Percentiles rank a stretch among this genome's conserved stretches.
Evolutionary conservation across 495 filamentous ascomycete species (phyloP).

Genomic region (Penicillium paxilli): DNA sequence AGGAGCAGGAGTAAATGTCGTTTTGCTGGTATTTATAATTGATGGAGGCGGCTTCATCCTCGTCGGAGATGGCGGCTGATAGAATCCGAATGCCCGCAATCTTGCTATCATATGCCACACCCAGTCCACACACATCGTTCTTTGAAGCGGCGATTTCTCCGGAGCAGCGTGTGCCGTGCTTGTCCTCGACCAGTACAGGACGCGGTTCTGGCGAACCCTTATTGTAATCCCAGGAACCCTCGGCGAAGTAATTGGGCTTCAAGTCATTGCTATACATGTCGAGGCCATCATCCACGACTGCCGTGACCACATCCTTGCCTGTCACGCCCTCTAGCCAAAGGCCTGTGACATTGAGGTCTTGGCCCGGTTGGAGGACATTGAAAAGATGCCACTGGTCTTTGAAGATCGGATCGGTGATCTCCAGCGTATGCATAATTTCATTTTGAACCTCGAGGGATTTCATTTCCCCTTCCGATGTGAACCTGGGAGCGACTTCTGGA

Average conservation of each 20-base stretch:
- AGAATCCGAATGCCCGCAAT: constrained; percentile 90
- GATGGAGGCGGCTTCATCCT: constrained; percentile 88
- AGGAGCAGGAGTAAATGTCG: constrained; percentile 97
- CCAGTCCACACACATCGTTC: constrained; percentile 94
- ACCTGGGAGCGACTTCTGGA: constrained; percentile 3
- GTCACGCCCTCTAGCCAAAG: constrained; percentile 93
- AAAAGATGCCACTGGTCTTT: constrained; percentile 92
- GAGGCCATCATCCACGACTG: constrained; percentile 93
- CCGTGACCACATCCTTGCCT: constrained; percentile 82
- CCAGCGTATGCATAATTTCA: constrained; percentile 61
- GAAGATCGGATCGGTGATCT: constrained; percentile 88
- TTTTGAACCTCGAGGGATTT: constrained; percentile 56
- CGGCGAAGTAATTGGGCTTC: constrained; percentile 86
- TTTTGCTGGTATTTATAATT: constrained; percentile 90
- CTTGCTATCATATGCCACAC: constrained; percentile 89
- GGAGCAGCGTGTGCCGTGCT: constrained; percentile 90
- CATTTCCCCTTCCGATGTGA: constrained; percentile 31
- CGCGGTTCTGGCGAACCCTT: constrained; percentile 75
- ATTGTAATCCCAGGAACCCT: constrained; percentile 95
- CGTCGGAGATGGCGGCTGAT: constrained; percentile 84
- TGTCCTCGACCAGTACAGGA: constrained; percentile 77
- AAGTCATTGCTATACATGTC: constrained; percentile 97
- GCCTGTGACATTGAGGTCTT: constrained; percentile 93
- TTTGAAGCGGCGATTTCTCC: constrained; percentile 89
- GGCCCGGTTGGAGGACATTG: constrained; percentile 76